A percentile compares a stretch with the other conserved stretches of the same genome.
phyloP scores from a whole-genome alignment of 139 green algal species.

The Micromonas pusilla region DNA sequence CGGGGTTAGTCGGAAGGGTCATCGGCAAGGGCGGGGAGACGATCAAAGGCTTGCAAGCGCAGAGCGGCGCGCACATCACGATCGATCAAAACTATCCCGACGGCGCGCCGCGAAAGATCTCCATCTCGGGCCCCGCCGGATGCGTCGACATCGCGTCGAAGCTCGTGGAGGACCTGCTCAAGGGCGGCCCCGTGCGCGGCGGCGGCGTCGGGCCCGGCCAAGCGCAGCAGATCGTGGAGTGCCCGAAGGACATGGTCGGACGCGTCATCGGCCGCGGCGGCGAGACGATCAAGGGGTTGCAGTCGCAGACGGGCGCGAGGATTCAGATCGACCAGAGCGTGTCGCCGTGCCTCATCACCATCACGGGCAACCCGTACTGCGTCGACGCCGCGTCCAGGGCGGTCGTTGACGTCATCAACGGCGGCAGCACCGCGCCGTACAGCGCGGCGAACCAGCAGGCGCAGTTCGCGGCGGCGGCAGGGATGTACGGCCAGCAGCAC shows the following conservation, averaged over 20 bases:
- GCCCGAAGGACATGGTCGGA: constrained; percentile 79
- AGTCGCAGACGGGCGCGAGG: constrained; percentile 65
- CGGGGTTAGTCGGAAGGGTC: constrained; percentile 63
- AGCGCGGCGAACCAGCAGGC: neutral
- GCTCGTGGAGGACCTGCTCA: constrained; percentile 28
- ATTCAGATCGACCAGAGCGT: constrained; percentile 83
- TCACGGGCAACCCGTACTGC: constrained; percentile 55
- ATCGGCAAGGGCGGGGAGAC: constrained; percentile 79
- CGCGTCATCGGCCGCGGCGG: constrained; percentile 88
- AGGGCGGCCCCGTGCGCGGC: neutral
- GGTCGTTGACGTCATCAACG: constrained; percentile 53
- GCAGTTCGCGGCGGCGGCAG: neutral
- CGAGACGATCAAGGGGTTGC: constrained; percentile 88
- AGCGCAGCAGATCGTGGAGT: constrained; percentile 51
- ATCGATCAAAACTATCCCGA: constrained; percentile 42
- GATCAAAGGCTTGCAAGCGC: constrained; percentile 70
- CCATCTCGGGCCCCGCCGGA: constrained; percentile 12
- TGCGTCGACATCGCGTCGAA: constrained; percentile 16
- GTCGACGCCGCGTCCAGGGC: constrained; percentile 46
- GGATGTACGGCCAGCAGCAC: neutral
- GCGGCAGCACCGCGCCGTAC: constrained; percentile 30
- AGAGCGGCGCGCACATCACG: constrained; percentile 61
- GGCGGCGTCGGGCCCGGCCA: neutral
- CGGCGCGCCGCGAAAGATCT: constrained; percentile 21
- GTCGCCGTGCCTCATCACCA: constrained; percentile 74